A percentile compares a stretch with the other conserved stretches of the same genome.
These are phyloP conservation scores for Phytophthora chlamydospora DNA, from an alignment of 352 stramenopile species.

Conservation along the genomic window DNA sequence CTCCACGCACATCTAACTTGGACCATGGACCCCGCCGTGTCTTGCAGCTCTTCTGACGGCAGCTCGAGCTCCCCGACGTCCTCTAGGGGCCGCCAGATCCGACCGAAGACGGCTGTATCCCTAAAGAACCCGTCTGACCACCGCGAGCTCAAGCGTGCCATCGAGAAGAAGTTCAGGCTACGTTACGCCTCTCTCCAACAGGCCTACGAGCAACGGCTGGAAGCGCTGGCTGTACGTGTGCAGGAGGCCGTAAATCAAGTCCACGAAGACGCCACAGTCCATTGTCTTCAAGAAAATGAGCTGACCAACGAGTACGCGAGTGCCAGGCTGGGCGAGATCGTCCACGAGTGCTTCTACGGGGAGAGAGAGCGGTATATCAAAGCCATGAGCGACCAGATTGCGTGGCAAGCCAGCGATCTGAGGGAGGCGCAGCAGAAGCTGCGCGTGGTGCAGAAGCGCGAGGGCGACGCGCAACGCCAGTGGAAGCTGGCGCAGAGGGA, in stretches of 20 bases:
- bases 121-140: constrained; percentile 15
- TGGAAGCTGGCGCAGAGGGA: constrained; percentile 54
- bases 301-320: constrained; percentile 71
- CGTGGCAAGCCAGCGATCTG: constrained; percentile 71
- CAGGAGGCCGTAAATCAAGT: constrained; percentile 58
- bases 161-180: constrained; percentile 75
- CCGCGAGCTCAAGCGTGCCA: constrained; percentile 56
- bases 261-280: constrained; percentile 63
- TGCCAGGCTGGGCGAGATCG: constrained; percentile 63
- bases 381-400: constrained; percentile 69
- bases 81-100: constrained; percentile 21
- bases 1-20: neutral
- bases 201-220: constrained; percentile 74
- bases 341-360: constrained; percentile 70
- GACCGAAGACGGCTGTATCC: constrained; percentile 15
- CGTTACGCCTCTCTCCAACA: constrained; percentile 74
- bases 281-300: constrained; percentile 68
- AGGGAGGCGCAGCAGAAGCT: constrained; percentile 63
- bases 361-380: constrained; percentile 80
- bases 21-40: neutral
- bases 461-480: constrained; percentile 47
- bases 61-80: constrained; percentile 16
- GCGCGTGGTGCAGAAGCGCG: constrained; percentile 38
- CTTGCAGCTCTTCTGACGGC: constrained; percentile 13
- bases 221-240: constrained; percentile 58